A percentile compares a stretch with the other conserved stretches of the same genome.
Conservation (phyloP, 768 basidiomycete genomes). For the Erythrobasidium yunnanense region DNA sequence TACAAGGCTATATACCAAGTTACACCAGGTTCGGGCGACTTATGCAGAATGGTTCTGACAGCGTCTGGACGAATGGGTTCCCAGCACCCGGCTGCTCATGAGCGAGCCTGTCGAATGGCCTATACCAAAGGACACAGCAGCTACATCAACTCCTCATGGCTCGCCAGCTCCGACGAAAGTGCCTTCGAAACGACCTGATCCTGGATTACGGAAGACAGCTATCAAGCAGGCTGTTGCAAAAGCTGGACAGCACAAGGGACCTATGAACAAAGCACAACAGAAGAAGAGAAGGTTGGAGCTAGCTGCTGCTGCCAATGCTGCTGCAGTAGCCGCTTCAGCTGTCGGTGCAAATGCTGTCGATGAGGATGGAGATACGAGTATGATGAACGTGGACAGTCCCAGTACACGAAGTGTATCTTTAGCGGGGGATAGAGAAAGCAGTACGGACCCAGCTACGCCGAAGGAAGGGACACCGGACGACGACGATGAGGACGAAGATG, state of each 20-base stretch:
- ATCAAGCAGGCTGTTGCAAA: slow-evolving; percentile 52
- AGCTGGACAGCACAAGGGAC: slow-evolving; percentile 39
- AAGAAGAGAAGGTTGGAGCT: slow-evolving; percentile 33
- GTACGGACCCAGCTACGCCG: slow-evolving; percentile 27
- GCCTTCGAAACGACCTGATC: slow-evolving; percentile 9
- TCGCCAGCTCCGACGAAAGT: slow-evolving; percentile 24
- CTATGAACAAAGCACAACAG: slow-evolving; percentile 8
- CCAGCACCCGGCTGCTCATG: slow-evolving; percentile 72
- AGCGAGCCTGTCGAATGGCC: slow-evolving; percentile 89
- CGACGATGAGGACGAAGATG: slow-evolving; percentile 46
- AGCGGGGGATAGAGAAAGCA: slow-evolving; percentile 25
- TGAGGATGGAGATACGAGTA: neutral
- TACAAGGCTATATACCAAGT: neutral
- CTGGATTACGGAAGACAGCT: slow-evolving; percentile 33
- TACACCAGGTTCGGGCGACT: neutral
- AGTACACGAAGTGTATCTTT: neutral
- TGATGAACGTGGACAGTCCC: slow-evolving; percentile 20
- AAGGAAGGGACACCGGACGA: slow-evolving; percentile 27
- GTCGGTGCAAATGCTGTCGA: slow-evolving; percentile 11
- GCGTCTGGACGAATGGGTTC: slow-evolving; percentile 93
- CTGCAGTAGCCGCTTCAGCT: neutral
- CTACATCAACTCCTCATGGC: slow-evolving; percentile 2
- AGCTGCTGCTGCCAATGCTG: neutral
- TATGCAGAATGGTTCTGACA: slow-evolving; percentile 16
- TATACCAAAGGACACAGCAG: slow-evolving; percentile 30